Base-by-base conservation (phyloP, 768 basidiomycete genomes). In the Panaeolus cyanescens region DNA sequence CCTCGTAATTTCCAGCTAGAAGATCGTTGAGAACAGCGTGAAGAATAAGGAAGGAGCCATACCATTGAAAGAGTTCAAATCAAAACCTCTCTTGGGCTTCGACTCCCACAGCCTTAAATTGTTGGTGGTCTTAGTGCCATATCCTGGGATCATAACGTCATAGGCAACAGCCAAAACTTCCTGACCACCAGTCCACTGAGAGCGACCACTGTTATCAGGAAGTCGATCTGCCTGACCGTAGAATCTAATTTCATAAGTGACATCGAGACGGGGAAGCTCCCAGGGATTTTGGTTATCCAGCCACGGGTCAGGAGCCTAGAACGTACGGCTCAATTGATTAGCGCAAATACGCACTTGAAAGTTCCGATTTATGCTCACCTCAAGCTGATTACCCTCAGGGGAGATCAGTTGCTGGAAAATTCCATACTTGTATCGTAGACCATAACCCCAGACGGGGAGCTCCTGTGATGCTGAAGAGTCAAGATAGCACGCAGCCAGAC, bases 401-500 rank as follows among this genome's bases (percentile, higher is more conserved):
- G 87, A 90, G 71, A 98, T 93, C 62, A 95, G 84, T 75, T 93
- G 89, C 76, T 95, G 91, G 85, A 99, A 99, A 78, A 99, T 97
- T 58, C 95, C 95, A 68, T 95, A 96, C 72, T 93, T 88, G 83
- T 95, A 96, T 42, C 95, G 80, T 60, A 97, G 75, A 40, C 95
- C 95, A 68, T 98, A 98, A 45, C 96, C 96, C 95, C 95, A 98
- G 22, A 93, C 85, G 0, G 96, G 96, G 4, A 98, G 83, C 74
- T 96, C 90, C 70, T 93, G 88, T 8, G 91, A 92, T 3, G 96
- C 89, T 22, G 88, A 86, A n/a, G 92, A 93, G 71, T 98, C 96
- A 56, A 97, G 86, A 72, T 98, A 99, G 78, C 97, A 99, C 0
- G 97, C 96, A 0, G 97, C 97, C 45, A 99, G 85, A 31, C 96